phyloP scores from a whole-genome alignment of 2,329 filamentous ascomycete genomes.

The Sporothrix sp. region DNA sequence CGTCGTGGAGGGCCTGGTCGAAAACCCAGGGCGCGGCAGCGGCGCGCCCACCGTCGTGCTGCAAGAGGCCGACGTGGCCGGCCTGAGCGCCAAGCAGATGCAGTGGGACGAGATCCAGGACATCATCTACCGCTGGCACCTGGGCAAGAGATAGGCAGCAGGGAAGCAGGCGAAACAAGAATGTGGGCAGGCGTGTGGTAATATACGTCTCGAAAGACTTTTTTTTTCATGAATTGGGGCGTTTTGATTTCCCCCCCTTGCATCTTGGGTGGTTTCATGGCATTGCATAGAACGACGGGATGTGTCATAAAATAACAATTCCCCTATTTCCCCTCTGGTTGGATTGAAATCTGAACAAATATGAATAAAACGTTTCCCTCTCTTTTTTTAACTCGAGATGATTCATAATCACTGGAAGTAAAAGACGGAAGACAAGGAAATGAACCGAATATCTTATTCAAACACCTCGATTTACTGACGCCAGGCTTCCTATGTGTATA shows the following conservation, averaged over 20 bases:
- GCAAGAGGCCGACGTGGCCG: slow-evolving; percentile 76
- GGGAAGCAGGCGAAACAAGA: not conserved
- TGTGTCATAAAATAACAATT: not conserved
- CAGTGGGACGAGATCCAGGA: slow-evolving; percentile 87
- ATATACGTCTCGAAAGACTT: too few species aligned
- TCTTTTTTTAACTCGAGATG: not conserved
- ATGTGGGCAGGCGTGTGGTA: not conserved
- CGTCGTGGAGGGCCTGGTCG: slow-evolving; percentile 67
- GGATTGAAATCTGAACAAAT: not conserved
- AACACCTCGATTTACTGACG: too few species aligned
- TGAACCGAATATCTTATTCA: not conserved
- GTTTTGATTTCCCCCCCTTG: not conserved
- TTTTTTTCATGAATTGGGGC: not conserved
- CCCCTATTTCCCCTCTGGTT: not conserved
- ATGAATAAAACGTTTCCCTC: not conserved
- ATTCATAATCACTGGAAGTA: too few species aligned
- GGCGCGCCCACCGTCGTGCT: slow-evolving; percentile 90
- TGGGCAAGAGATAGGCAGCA: slow-evolving; percentile 47
- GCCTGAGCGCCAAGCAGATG: slow-evolving; percentile 56
- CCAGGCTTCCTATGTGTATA: not conserved
- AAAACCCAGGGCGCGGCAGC: slow-evolving; percentile 66
- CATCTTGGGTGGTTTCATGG: not conserved
- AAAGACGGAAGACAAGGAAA: not conserved
- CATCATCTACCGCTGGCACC: slow-evolving; percentile 70
- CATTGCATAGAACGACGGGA: not conserved